Conservation (phyloP, 768 basidiomycete species). For the Tephrocybe sp. region DNA sequence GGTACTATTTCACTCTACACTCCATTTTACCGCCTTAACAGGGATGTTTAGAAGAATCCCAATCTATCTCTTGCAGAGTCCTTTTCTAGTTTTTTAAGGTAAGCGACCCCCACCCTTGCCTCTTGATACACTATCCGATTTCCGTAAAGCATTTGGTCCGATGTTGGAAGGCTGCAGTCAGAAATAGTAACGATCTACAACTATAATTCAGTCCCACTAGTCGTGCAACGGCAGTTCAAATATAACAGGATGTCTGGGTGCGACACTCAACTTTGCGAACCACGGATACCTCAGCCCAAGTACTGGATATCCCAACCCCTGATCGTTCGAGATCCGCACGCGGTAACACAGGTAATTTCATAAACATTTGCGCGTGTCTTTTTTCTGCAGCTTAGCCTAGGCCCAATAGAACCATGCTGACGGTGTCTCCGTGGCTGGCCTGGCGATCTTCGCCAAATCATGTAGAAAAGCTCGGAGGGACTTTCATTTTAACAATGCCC, state of each 20-base stretch:
- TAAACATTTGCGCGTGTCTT: too few species aligned
- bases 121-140: constrained; percentile 8
- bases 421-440: neutral
- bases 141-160: neutral
- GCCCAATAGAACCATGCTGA: constrained; percentile 16
- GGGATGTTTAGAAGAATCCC: neutral
- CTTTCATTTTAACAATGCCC: too few species aligned
- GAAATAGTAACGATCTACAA: neutral
- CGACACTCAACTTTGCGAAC: too few species aligned
- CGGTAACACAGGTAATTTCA: constrained; percentile 9
- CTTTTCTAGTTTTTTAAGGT: neutral
- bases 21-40: neutral
- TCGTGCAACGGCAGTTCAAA: too few species aligned
- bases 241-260: too few species aligned
- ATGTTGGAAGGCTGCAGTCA: neutral
- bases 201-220: too few species aligned
- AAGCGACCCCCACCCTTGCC: neutral
- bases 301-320: constrained; percentile 17
- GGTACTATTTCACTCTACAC: neutral
- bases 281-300: neutral
- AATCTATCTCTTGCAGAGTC: neutral
- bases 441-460: neutral
- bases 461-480: neutral
- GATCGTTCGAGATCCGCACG: constrained; percentile 24
- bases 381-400: neutral